Conservation (phyloP, 768 basidiomycete species). For the Pisolithus orientalis region DNA sequence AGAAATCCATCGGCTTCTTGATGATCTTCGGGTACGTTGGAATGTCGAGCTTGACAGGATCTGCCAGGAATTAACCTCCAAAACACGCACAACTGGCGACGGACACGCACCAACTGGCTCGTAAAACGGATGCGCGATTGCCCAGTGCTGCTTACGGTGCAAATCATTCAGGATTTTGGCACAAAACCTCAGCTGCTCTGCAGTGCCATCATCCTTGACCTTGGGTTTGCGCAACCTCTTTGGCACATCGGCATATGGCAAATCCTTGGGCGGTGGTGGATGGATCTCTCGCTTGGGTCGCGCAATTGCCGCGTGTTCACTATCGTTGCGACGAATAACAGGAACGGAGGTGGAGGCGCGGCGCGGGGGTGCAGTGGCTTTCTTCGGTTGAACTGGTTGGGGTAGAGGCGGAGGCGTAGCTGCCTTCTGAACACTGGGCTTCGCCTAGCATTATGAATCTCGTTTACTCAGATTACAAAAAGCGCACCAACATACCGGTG, state of each 20-base stretch:
- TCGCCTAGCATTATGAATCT: conserved; percentile 25
- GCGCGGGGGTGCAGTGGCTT: conserved; percentile 39
- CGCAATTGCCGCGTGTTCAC: conserved; percentile 41
- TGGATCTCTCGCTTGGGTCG: conserved; percentile 99
- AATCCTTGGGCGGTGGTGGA: conserved; percentile 88
- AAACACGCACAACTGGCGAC: background rate
- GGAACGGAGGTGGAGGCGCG: conserved; percentile 79
- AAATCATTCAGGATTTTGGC: conserved; percentile 68
- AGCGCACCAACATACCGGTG: conserved; percentile 54
- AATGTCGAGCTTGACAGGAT: conserved; percentile 70
- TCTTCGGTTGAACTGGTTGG: conserved; percentile 28
- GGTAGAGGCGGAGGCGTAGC: conserved; percentile 37
- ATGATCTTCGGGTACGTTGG: conserved; percentile 84
- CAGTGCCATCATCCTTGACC: conserved; percentile 59
- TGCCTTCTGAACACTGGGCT: conserved; percentile 40
- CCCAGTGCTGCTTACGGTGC: conserved; percentile 70
- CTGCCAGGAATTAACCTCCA: conserved; percentile 31
- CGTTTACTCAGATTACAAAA: conserved; percentile 8
- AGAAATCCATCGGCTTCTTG: conserved; percentile 94
- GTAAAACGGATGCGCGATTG: conserved; percentile 78
- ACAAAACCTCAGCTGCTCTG: conserved; percentile 84
- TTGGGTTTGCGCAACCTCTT: conserved; percentile 64
- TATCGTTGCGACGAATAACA: conserved; percentile 74
- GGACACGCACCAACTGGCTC: conserved; percentile 83
- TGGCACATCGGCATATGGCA: conserved; percentile 73